Evolutionary conservation across 345 rosid species (phyloP), one percentile per base, ranked within the genome.

Genomic region (Populus nigra): DNA sequence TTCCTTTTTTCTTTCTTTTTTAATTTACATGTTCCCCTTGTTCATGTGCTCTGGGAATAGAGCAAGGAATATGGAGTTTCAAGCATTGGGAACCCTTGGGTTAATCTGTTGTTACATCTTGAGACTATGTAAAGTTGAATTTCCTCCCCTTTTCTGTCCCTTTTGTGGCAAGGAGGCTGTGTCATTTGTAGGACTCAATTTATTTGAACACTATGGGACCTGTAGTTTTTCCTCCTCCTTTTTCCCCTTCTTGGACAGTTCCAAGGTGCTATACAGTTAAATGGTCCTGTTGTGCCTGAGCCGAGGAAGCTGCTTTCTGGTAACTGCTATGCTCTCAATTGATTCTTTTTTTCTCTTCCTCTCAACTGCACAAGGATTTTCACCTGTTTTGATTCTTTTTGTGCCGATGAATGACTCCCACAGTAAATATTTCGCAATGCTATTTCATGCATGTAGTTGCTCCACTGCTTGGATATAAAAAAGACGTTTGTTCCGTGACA

Each of bases 31-130:
- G 55, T 76, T 81, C 13, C 41, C 73, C 74, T 57, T 63, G 65
- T 59, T 88, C 77, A 80, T 80, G 45, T 80, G 79, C 82, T 84
- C 86, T 75, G 82, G 78, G 77, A 82, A 66, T 68, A 67, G 88
- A 81, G 87, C 83, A 83, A 79, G 83, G 89, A 86, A 84, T 79
- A 65, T 78, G 81, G 79, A 84, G 83, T 47, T 59, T 45, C 69
- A 69, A 80, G 84, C 84, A 70, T 68, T 70, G 79, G 39, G 75
- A 80, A 70, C 78, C 59, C 50, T 72, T 77, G 77, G 78, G 20
- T 73, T 80, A 79, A 75, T 83, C 76, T 73, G n/a, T 78, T 88
- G 82, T 74, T 77, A 38, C 77, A 70, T 69, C 67, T 71, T 78
- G 68, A 78, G 76, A 81, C 80, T 33, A 38, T 77, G 90, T 85